Evolutionary conservation across 2,329 filamentous ascomycete genomes (phyloP), one percentile per base, ranked within the genome.

Genomic region (Cladosporium sp.): DNA sequence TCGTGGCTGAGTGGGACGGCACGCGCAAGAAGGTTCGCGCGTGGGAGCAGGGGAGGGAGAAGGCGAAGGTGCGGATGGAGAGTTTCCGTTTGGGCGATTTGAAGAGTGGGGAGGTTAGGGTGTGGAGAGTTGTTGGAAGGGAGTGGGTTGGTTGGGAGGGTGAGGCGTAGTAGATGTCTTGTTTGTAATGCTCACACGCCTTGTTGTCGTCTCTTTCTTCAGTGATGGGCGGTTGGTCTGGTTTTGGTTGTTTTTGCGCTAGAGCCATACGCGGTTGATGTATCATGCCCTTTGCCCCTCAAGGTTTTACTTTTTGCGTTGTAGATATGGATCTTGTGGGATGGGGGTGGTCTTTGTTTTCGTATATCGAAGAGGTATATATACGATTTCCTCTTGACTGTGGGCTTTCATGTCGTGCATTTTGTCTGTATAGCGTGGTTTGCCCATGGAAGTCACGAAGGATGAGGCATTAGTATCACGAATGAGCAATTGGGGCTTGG

Each of bases 1-100:
- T 99, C 2, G 94, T 99, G 4, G 87, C 92, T 11, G 95, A 99
- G 77, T 99, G 95, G 95, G 95, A 99, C 77, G 95, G 95, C 3
- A 96, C 92, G 48, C 97, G 97, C 86, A 97, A 97, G 85, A 97
- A 98, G 84, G 90, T 99, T 28, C 83, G 93, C 30, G 93, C 90
- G 1, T 98, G 92, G 91, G 95, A 98, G 78, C 95, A 99, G 76
- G 94, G 94, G 0, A 84, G 94, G 16, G 94, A 98, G 81, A 93
- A 88, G 77, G 94, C 91, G 78, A 98, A 97, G 83, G 53, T 58
- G 11, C 30, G 57, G 46, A 51, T 58, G 54, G 64, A 98, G 83
- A 96, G 93, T 79, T 98, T 94, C 81, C 91, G 93, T 81, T 85
- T 99, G 67, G 93, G 93, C 53, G 95, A 99, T 80, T 76, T 99